These are phyloP conservation scores for Vicia villosa DNA, from an alignment of 306 rosid genomes.

Conservation along the genomic window DNA sequence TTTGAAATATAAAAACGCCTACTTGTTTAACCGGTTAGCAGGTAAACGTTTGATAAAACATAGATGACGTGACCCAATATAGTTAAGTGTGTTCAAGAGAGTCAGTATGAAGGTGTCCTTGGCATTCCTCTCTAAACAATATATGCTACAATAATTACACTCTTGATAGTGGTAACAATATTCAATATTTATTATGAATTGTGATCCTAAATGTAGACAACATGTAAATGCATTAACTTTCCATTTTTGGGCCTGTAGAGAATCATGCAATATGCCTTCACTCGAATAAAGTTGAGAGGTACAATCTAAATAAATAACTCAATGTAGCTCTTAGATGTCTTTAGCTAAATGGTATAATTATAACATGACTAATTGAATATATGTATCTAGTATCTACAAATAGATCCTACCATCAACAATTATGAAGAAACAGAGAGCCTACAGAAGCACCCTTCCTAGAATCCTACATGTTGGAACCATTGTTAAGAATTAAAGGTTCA, in stretches of 20 bases:
- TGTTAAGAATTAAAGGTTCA: background rate
- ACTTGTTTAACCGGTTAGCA: background rate
- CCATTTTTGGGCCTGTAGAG: background rate
- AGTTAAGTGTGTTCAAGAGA: background rate
- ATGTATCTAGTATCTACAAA: constrained; percentile 25
- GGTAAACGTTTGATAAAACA: background rate
- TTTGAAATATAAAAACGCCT: too few species aligned
- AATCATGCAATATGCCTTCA: constrained; percentile 15
- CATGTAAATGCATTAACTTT: constrained; percentile 14
- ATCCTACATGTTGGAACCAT: background rate
- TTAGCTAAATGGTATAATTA: constrained; percentile 23
- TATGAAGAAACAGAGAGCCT: background rate
- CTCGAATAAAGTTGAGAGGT: background rate
- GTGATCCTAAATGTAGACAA: background rate
- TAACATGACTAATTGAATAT: background rate
- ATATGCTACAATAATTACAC: background rate
- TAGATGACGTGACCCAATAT: background rate
- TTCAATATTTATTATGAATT: background rate
- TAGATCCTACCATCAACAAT: background rate
- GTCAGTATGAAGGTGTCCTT: background rate
- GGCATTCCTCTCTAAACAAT: background rate
- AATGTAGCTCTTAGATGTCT: background rate
- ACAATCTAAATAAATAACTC: constrained; percentile 12
- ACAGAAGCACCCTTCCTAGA: background rate
- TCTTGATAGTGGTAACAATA: background rate